Evolutionary conservation across 805 yeast genomes (phyloP), one percentile per base, ranked within the genome.

Genomic region (Schwanniomyces polymorphus): DNA sequence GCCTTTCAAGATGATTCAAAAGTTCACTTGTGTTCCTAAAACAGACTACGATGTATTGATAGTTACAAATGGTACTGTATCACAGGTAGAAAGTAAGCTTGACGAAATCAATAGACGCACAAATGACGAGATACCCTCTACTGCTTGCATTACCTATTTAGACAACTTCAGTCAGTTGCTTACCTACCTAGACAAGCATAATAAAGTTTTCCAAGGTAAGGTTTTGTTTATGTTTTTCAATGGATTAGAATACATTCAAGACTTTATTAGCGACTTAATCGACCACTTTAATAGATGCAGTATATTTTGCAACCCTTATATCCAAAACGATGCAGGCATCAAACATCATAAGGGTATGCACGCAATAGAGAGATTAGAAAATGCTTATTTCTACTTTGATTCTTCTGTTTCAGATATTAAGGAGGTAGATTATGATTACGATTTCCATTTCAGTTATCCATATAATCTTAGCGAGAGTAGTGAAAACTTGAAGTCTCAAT

Each of bases 211-310:
- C 44, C 47, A 51, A 7, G 74, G 69, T 2, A 64, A 64, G 46
- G 63, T 67, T 7, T 44, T 70, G 26, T 68, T 70, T 41, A 68
- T 70, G 74, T 70, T 68, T 35, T 70, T 70, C 52, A 54, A 68
- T 37, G 73, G 72, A 1, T 50, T 70, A 43, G 56, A 54, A 16
- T 67, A 55, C 45, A 57, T 70, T 17, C 74, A 68, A 47, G 55
- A 60, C 16, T 53, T 68, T 21, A 56, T 70, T 27, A 52, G 63
- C 35, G 63, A 63, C 45, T 47, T 63, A 38, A 63, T 70, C 18
- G 72, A 67, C 39, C 62, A 65, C 46, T 58, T 55, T 41, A 52
- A 49, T 11, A 27, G 26, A 17, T 41, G 39, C 25, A 41, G 27
- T 11, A 33, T 33, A 18, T 37, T 37, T 23, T 37, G 27, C 39